Conservation (phyloP, 257 asterid genomes). For the Solanum paucissectum region DNA sequence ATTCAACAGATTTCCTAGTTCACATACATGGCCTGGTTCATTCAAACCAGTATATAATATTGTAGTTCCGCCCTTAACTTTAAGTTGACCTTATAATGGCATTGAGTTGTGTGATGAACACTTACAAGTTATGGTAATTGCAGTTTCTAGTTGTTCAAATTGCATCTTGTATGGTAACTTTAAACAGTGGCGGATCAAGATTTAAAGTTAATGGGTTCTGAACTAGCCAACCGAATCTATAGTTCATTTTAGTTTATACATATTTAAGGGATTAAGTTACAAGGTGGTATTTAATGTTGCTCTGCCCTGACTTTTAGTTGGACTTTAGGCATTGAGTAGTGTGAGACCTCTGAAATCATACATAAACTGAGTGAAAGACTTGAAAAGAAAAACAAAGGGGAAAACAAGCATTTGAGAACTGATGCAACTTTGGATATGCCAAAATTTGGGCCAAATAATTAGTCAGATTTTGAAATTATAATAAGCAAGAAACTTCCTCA, state of each 20-base stretch:
- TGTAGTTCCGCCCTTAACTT: no score
- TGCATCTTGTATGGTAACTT: neutral
- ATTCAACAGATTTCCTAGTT: no score
- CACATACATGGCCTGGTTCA: no score
- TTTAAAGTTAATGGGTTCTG: neutral
- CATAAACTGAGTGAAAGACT: neutral
- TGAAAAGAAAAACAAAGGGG: neutral
- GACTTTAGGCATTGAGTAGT: neutral
- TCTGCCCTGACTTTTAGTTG: neutral
- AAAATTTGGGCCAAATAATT: neutral
- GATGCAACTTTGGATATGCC: neutral
- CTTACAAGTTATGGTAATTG: neutral
- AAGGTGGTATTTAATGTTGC: no score
- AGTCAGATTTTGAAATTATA: conserved; percentile 20
- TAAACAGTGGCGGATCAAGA: neutral
- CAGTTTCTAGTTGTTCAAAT: neutral
- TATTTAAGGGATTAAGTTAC: no score
- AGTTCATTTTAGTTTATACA: no score
- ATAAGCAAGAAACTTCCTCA: conserved; percentile 65
- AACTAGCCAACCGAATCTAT: neutral
- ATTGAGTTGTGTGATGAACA: no score
- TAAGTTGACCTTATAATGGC: no score
- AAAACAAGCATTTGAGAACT: neutral
- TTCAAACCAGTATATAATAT: no score
- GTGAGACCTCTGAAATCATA: neutral